Evolutionary conservation across 192 early-diverging fungal genomes (phyloP), one percentile per base, ranked within the genome.

Genomic region (Paraglomus occultum): DNA sequence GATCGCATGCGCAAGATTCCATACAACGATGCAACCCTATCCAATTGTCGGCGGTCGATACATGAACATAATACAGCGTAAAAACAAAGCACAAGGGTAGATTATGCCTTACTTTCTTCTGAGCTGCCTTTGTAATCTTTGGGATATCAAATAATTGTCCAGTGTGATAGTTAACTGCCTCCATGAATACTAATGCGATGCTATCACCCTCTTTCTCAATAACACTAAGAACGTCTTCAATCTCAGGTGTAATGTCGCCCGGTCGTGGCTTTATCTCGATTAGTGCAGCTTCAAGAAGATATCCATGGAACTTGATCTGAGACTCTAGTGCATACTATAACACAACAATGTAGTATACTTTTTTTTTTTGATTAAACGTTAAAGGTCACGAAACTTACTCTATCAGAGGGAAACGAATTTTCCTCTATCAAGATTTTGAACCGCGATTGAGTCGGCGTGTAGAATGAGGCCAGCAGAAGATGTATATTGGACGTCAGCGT

Each of bases 391-490:
- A 46, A 50, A 64, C 79, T 74, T 65, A 87, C 86, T 60, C 91
- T 90, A 74, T 99, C 95, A 4, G 95, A 96, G 4, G 97, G 97
- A 70, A 99, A 99, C 2, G 94, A 90, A 77, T 93, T 93, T 67
- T 77, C 77, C 76, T 99, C 97, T 48, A 99, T 92, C 70, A 99
- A 62, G 52, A 99, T 89, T 83, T 94, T 94, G 75, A 79, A 89
- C 6, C 91, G 82, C 8, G 7, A 22, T 11, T 62, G 60, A 1
- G 89, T 91, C 8, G 97, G 97, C n/a, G 81, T 81, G 81, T 96
- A 99, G 79, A 99, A 99, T 15, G 97, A 85, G 12, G 90, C 88
- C 77, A 99, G 81, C 73, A 97, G 79, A 43, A 92, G 83, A 72
- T 99, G 97, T 10, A 99, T 65, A 74, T 97, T 97, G 49, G 86